Conservation (phyloP, 2,329 filamentous ascomycete species). For the Ambrosiella cleistominuta region DNA sequence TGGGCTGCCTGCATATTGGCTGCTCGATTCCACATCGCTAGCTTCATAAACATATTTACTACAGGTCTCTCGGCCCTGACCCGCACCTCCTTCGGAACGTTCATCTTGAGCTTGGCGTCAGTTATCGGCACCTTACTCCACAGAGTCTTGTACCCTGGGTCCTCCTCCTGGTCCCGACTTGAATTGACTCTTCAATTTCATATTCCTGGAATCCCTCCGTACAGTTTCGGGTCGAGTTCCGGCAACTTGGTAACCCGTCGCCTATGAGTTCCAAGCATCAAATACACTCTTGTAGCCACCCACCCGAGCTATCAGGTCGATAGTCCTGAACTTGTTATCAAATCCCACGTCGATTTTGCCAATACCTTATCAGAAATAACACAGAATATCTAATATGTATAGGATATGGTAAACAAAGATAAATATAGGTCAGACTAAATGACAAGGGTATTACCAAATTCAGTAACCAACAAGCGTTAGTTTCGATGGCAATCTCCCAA, state of each 20-base stretch:
- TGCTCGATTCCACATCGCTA: no score
- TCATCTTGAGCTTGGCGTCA: constrained; percentile 26
- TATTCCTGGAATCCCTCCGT: constrained; percentile 54
- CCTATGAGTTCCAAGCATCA: constrained; percentile 56
- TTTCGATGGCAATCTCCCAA: no score
- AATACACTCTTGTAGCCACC: constrained; percentile 31
- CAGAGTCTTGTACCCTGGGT: constrained; percentile 41
- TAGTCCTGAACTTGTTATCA: constrained; percentile 3
- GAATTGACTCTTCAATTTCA: constrained; percentile 57
- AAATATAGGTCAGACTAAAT: no score
- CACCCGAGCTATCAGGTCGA: constrained; percentile 18
- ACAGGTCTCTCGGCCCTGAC: constrained; percentile 28
- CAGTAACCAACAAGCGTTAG: no score
- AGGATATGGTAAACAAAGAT: no score
- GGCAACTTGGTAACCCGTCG: constrained; percentile 62
- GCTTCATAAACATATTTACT: constrained; percentile 31
- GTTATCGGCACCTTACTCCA: constrained; percentile 41
- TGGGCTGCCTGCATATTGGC: constrained; percentile 25
- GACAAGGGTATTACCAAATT: no score
- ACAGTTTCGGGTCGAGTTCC: constrained; percentile 45
- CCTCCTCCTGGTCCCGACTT: constrained; percentile 37
- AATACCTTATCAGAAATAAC: no score
- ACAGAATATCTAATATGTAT: no score
- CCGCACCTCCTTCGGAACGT: constrained; percentile 27
- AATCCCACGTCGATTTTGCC: not conserved